Conservation (phyloP, 306 rosid species). For the Cotoneaster glaucophyllus region DNA sequence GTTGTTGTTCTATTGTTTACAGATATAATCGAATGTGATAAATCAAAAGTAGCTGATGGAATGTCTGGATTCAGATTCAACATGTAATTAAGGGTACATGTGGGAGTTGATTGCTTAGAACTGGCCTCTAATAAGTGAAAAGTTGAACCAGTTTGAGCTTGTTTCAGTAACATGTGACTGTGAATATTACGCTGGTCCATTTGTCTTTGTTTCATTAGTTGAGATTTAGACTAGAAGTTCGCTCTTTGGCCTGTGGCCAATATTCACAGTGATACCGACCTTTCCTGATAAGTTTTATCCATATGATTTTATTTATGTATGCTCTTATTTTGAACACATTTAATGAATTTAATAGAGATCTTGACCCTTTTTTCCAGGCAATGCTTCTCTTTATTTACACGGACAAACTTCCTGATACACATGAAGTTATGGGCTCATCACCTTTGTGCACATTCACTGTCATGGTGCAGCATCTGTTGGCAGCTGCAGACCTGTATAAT, state of each 20-base stretch:
- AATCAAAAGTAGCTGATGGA: background rate
- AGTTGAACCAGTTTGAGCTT: background rate
- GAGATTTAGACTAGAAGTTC: slow-evolving; percentile 4
- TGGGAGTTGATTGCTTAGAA: background rate
- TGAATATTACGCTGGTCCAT: background rate
- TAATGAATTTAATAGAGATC: background rate
- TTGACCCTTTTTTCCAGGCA: slow-evolving; percentile 43
- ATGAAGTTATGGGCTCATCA: slow-evolving; percentile 52
- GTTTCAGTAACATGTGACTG: background rate
- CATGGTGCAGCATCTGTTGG: slow-evolving; percentile 85
- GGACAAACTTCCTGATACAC: slow-evolving; percentile 56
- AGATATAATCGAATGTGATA: background rate
- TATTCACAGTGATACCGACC: background rate
- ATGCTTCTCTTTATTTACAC: slow-evolving; percentile 74
- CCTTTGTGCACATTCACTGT: slow-evolving; percentile 51
- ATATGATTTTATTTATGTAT: background rate
- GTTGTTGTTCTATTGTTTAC: background rate
- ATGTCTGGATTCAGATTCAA: background rate
- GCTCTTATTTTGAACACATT: slow-evolving; percentile 10
- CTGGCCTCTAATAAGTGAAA: background rate
- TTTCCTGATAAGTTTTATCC: slow-evolving; percentile 2
- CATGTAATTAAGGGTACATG: background rate
- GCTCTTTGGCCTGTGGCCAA: background rate
- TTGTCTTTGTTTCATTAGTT: background rate
- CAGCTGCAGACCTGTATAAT: slow-evolving; percentile 74